A percentile compares a stretch with the other conserved stretches of the same genome.
Evolutionary conservation across 163 green algal genomes (phyloP).

Genomic region (Coccomyxa subellipsoidea): DNA sequence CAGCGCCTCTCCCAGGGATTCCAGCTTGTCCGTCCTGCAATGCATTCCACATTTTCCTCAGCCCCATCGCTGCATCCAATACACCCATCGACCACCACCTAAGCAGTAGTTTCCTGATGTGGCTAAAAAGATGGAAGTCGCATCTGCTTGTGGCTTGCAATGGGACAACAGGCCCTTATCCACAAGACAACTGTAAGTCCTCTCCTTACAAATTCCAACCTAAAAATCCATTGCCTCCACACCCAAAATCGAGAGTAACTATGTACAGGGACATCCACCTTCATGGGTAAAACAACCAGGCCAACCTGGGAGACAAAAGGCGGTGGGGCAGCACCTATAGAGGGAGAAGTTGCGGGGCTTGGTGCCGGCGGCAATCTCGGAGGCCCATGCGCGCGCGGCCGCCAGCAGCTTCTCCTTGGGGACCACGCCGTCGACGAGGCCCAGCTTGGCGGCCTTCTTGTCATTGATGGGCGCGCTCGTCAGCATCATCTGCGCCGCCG

Average conservation of each 20-base stretch:
- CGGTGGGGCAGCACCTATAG: constrained; percentile 25
- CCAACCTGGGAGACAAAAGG: neutral
- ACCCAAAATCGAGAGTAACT: too few species aligned
- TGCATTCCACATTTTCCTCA: neutral
- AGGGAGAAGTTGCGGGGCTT: constrained; percentile 57
- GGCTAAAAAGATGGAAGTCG: too few species aligned
- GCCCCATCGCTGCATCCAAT: too few species aligned
- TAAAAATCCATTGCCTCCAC: too few species aligned
- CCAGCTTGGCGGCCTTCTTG: constrained; percentile 39
- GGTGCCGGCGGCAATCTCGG: constrained; percentile 76
- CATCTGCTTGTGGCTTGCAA: too few species aligned
- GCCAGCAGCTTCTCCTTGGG: constrained; percentile 44
- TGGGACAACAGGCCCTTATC: too few species aligned
- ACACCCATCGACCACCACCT: too few species aligned
- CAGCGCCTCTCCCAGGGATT: constrained; percentile 70
- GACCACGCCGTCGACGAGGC: constrained; percentile 86
- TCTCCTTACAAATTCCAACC: too few species aligned
- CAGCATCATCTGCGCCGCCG: constrained; percentile 94
- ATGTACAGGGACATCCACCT: too few species aligned
- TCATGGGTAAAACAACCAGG: too few species aligned
- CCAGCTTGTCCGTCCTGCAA: constrained; percentile 70
- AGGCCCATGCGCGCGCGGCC: constrained; percentile 59
- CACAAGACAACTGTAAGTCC: too few species aligned
- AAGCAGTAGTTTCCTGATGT: too few species aligned
- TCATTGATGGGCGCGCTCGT: constrained; percentile 64